Percentiles rank a stretch among this genome's conserved stretches.
phyloP scores from a whole-genome alignment of 805 yeast genomes.

The Metschnikowia arizonensis region DNA sequence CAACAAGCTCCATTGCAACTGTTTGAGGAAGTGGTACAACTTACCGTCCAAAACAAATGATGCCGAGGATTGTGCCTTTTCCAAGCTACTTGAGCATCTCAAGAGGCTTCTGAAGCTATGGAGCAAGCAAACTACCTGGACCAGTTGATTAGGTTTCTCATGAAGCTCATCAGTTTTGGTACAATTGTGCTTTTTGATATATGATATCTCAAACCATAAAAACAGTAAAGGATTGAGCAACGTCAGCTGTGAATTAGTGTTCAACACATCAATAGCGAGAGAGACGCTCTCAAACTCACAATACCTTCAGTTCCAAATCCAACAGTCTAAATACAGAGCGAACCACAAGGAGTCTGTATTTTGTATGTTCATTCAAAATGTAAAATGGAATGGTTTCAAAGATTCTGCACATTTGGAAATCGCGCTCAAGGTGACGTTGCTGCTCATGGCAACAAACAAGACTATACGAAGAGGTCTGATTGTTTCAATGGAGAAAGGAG shows the following conservation, averaged over 20 bases:
- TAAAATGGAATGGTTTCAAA: conserved; percentile 2
- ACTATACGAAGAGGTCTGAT: no score
- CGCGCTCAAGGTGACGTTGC: background rate
- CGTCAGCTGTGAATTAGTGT: conserved; percentile 6
- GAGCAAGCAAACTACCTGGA: background rate
- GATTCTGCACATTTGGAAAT: background rate
- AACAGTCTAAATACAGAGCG: conserved; percentile 14
- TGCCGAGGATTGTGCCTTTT: conserved; percentile 12
- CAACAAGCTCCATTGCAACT: conserved; percentile 1
- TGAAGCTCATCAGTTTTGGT: conserved; percentile 18
- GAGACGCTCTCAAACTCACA: conserved; percentile 13
- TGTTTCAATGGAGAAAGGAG: no score
- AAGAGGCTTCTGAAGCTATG: conserved; percentile 3
- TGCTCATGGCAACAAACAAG: conserved; percentile 6
- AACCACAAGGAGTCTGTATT: conserved; percentile 14
- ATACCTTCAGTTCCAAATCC: conserved; percentile 12
- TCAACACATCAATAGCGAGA: conserved; percentile 1
- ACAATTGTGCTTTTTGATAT: conserved; percentile 17
- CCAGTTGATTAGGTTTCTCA: conserved; percentile 11
- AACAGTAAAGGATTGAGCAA: background rate
- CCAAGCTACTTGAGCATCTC: conserved; percentile 16
- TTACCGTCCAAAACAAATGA: conserved; percentile 5
- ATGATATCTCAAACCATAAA: conserved; percentile 4
- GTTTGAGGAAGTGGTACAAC: conserved; percentile 9
- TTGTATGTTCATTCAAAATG: conserved; percentile 12